phyloP scores from a whole-genome alignment of 176 grass and related monocot genomes.

The Triticum timopheevii region DNA sequence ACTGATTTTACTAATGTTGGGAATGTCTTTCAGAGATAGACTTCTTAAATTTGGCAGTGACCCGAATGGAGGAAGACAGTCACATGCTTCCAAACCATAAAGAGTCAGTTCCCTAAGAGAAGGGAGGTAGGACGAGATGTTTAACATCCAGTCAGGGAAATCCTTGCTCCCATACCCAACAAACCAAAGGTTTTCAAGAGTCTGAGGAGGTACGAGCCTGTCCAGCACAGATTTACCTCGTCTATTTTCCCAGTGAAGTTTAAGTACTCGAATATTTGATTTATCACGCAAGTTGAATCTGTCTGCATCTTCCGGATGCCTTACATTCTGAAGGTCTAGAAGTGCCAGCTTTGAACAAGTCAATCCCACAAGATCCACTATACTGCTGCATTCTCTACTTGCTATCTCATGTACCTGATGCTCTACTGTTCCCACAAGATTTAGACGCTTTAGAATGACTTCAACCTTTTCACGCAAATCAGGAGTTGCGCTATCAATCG shows the following conservation, averaged over 20 bases:
- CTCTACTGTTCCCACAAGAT: rapidly evolving
- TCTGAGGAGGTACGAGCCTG: not conserved
- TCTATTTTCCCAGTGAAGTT: too few relatives aligned
- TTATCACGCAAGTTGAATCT: too few relatives aligned
- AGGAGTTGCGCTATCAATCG: not conserved
- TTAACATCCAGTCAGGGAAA: not conserved
- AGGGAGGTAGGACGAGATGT: not conserved
- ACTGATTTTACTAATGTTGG: not conserved
- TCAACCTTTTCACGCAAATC: rapidly evolving
- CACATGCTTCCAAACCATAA: rapidly evolving
- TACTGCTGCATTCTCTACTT: not conserved
- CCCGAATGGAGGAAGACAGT: not conserved
- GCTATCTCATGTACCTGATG: not conserved
- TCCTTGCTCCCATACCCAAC: rapidly evolving
- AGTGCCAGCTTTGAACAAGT: not conserved
- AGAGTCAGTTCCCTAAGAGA: not conserved
- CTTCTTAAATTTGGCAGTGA: not conserved
- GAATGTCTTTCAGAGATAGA: rapidly evolving
- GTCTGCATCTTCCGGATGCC: too few relatives aligned
- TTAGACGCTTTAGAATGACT: not conserved
- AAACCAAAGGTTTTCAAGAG: not conserved
- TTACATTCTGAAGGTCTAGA: too few relatives aligned
- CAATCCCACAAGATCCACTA: not conserved
- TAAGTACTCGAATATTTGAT: too few relatives aligned
- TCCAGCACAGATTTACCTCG: too few relatives aligned